A percentile compares a stretch with the other conserved stretches of the same genome.
These are phyloP conservation scores for Helicocarpus griseus DNA, from an alignment of 2,329 filamentous ascomycete genomes.

Conservation along the genomic window DNA sequence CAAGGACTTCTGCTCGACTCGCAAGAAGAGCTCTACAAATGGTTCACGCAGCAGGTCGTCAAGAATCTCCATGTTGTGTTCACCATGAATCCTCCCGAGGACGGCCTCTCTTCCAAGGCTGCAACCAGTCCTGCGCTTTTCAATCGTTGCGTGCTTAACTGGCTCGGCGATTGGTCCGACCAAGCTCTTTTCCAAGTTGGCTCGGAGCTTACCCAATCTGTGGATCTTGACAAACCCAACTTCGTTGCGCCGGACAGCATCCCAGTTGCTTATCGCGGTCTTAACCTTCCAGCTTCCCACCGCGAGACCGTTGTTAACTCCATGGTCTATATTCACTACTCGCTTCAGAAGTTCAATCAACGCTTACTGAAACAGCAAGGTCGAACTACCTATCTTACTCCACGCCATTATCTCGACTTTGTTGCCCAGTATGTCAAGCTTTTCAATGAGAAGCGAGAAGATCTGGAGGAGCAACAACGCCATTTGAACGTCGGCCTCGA, in stretches of 20 bases:
- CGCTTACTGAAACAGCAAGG: slow-evolving; percentile 87
- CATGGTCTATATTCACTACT: slow-evolving; percentile 99
- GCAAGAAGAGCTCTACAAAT: slow-evolving; percentile 99
- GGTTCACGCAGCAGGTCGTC: slow-evolving; percentile 99
- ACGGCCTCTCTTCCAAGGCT: slow-evolving; percentile 87
- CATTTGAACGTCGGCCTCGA: slow-evolving; percentile 97
- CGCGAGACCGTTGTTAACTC: slow-evolving; percentile 89
- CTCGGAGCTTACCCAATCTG: slow-evolving; percentile 87
- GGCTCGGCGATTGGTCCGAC: slow-evolving; percentile 99
- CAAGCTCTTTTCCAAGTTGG: slow-evolving; percentile 97
- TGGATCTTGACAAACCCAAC: slow-evolving; percentile 82
- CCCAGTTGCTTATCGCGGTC: slow-evolving; percentile 80
- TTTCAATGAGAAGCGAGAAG: slow-evolving; percentile 96
- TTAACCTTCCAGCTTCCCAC: slow-evolving; percentile 76
- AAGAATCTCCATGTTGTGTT: slow-evolving; percentile 99
- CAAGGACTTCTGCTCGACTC: slow-evolving; percentile 93
- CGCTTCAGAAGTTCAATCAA: slow-evolving; percentile 77
- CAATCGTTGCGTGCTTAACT: slow-evolving; percentile 99
- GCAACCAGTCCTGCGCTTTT: slow-evolving; percentile 96
- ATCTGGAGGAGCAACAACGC: slow-evolving; percentile 95
- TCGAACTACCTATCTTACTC: slow-evolving; percentile 85
- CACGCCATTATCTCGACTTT: slow-evolving; percentile 94
- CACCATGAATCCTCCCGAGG: slow-evolving; percentile 98
- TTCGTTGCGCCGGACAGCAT: slow-evolving; percentile 84
- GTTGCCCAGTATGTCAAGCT: slow-evolving; percentile 95